Percentiles rank a stretch among this genome's conserved stretches.
Evolutionary conservation across 116 monocot species (phyloP).

Genomic region (Posidonia oceanica): DNA sequence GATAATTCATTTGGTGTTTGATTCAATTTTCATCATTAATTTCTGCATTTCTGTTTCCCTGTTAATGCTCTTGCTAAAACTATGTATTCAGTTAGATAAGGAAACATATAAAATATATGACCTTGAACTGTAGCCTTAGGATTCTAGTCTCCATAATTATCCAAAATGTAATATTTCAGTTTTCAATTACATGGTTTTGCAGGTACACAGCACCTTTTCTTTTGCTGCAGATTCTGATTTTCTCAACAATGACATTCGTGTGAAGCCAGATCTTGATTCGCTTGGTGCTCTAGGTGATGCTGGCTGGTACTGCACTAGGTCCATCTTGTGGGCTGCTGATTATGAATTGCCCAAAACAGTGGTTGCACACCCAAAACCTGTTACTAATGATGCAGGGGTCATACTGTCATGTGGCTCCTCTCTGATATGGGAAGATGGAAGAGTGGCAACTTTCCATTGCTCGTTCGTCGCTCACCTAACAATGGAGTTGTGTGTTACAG

Average conservation of each 20-base stretch:
- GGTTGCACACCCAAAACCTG: constrained; percentile 21
- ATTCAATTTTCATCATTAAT: no score
- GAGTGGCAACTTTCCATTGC: constrained; percentile 50
- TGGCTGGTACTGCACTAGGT: constrained; percentile 76
- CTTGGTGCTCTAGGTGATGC: constrained; percentile 66
- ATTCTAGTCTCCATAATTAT: no score
- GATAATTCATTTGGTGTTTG: no score
- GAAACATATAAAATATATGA: no score
- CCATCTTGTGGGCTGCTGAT: constrained; percentile 55
- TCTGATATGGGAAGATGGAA: constrained; percentile 52
- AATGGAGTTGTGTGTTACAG: constrained; percentile 32
- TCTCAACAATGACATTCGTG: constrained; percentile 63
- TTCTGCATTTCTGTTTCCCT: no score
- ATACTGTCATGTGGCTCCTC: constrained; percentile 47
- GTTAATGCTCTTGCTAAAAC: no score
- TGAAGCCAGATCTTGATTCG: constrained; percentile 72
- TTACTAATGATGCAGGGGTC: constrained; percentile 40
- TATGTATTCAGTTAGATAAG: no score
- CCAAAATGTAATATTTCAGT: no score
- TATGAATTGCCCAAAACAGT: constrained; percentile 52
- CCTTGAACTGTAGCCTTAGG: no score
- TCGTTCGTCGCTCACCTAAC: constrained; percentile 55
- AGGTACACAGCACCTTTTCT: constrained; percentile 45
- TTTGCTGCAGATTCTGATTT: constrained; percentile 22
- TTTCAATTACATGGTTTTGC: constrained; percentile 3